Percentiles rank a stretch among this genome's conserved stretches.
Evolutionary conservation across 2,329 filamentous ascomycete genomes (phyloP).

Genomic region (Neospermospora avenae): DNA sequence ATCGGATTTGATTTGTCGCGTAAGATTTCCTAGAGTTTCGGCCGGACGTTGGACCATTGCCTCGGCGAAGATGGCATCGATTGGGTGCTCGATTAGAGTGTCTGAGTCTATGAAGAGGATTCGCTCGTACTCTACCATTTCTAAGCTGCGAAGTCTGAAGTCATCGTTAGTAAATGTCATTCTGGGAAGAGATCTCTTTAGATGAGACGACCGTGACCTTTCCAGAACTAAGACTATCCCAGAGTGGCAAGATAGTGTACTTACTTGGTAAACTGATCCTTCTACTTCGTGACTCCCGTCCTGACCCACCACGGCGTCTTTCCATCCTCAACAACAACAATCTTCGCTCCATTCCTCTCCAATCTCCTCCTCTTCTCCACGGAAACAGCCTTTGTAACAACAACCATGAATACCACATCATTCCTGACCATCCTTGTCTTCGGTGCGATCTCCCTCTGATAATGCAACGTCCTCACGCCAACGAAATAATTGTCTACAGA

Average conservation of each 20-base stretch:
- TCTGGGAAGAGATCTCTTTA: neutral
- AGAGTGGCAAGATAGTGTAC: too few relatives aligned
- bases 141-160: conserved; percentile 40
- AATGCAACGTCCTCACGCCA: conserved; percentile 39
- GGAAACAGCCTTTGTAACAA: conserved; percentile 36
- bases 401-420: conserved; percentile 38
- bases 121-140: conserved; percentile 41
- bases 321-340: conserved; percentile 38
- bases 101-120: conserved; percentile 45
- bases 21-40: neutral
- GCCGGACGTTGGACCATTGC: neutral
- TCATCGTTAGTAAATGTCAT: neutral
- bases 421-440: conserved; percentile 35
- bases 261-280: conserved; percentile 39
- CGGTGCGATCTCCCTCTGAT: conserved; percentile 41
- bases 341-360: conserved; percentile 38
- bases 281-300: conserved; percentile 39
- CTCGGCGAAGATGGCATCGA: conserved; percentile 41
- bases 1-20: conserved; percentile 27
- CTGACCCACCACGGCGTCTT: conserved; percentile 36
- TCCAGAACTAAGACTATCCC: too few relatives aligned
- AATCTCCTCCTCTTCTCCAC: conserved; percentile 36
- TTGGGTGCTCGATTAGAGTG: conserved; percentile 36
- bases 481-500: conserved; percentile 40
- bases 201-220: neutral